phyloP scores from a whole-genome alignment of 768 basidiomycete species.

The Trametes cinnabarina region DNA sequence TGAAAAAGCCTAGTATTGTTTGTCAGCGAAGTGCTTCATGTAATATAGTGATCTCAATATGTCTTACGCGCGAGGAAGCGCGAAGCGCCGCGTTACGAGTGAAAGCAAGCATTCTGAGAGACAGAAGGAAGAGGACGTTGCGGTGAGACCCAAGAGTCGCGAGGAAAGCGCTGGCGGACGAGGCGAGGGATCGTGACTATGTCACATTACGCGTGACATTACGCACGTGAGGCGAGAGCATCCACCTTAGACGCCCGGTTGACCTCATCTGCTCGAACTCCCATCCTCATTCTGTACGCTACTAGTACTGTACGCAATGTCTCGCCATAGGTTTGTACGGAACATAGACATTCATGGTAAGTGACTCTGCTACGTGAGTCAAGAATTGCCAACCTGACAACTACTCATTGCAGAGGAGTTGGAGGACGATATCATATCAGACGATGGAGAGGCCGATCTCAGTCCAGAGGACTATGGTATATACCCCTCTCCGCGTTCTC shows the following conservation, averaged over 20 bases:
- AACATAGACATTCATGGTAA: slow-evolving; percentile 79
- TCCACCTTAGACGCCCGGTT: slow-evolving; percentile 2
- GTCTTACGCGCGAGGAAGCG: slow-evolving; percentile 48
- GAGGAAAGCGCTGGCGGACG: neutral
- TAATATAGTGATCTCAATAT: neutral
- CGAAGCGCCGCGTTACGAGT: slow-evolving; percentile 43
- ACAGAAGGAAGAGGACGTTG: slow-evolving; percentile 1
- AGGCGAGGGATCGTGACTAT: neutral
- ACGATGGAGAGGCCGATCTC: slow-evolving; percentile 77
- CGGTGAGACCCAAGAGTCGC: neutral
- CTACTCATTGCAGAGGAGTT: slow-evolving; percentile 63
- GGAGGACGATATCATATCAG: slow-evolving; percentile 76
- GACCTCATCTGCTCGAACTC: slow-evolving; percentile 6
- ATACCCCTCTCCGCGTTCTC: too few species aligned
- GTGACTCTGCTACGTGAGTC: neutral
- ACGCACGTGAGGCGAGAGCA: neutral
- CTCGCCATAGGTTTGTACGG: slow-evolving; percentile 85
- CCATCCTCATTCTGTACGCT: slow-evolving; percentile 12
- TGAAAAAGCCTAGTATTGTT: slow-evolving; percentile 50
- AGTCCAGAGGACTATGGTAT: slow-evolving; percentile 84
- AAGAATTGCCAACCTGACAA: neutral
- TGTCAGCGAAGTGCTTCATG: slow-evolving; percentile 26
- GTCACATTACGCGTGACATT: slow-evolving; percentile 4
- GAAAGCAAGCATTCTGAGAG: slow-evolving; percentile 47
- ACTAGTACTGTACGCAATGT: slow-evolving; percentile 51